Evolutionary conservation across 2,329 filamentous ascomycete species (phyloP).

Genomic region (Nemania sp.): DNA sequence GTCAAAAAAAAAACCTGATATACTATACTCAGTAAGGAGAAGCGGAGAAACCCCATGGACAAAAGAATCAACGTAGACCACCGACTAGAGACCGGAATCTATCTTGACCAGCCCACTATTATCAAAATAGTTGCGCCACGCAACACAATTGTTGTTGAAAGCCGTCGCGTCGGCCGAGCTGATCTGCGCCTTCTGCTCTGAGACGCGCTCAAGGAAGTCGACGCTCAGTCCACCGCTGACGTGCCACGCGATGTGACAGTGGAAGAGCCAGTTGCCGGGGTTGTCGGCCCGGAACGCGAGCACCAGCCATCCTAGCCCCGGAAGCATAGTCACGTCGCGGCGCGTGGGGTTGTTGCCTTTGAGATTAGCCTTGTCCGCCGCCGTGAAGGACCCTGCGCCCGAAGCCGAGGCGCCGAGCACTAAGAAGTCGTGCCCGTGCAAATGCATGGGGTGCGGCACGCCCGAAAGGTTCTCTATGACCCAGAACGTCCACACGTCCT

Average conservation of each 20-base stretch:
- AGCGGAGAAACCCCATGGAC: too few species aligned
- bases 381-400: slow-evolving; percentile 38
- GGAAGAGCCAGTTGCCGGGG: slow-evolving; percentile 61
- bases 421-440: slow-evolving; percentile 53
- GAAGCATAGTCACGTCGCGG: slow-evolving; percentile 60
- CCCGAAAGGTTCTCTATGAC: slow-evolving; percentile 46
- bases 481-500: slow-evolving; percentile 48
- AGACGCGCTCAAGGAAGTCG: slow-evolving; percentile 62
- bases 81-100: slow-evolving; percentile 38
- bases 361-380: slow-evolving; percentile 46
- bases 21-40: not conserved
- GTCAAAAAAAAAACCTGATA: not conserved
- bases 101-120: slow-evolving; percentile 31
- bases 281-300: slow-evolving; percentile 64
- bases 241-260: slow-evolving; percentile 65
- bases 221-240: slow-evolving; percentile 61
- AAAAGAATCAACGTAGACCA: too few species aligned
- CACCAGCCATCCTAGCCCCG: slow-evolving; percentile 58
- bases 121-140: slow-evolving; percentile 38
- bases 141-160: slow-evolving; percentile 36
- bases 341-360: slow-evolving; percentile 58
- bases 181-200: slow-evolving; percentile 39
- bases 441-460: slow-evolving; percentile 49
- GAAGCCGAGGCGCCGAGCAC: slow-evolving; percentile 47
- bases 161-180: slow-evolving; percentile 27